Evolutionary conservation across 129 eudicot genomes (phyloP), one percentile per base, ranked within the genome.

Genomic region (Flaveria linearis): DNA sequence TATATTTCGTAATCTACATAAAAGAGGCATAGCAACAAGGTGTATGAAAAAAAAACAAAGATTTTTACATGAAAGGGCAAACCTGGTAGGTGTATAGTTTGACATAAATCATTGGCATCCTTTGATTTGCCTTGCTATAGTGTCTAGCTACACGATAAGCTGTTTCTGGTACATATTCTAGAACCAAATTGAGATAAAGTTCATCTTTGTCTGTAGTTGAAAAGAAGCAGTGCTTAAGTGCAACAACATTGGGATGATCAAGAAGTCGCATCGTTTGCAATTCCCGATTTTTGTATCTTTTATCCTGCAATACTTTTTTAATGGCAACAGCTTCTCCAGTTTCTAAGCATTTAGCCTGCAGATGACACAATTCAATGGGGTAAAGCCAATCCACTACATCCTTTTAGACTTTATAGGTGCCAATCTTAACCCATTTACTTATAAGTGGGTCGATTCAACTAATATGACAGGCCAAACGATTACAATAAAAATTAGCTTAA

Each of bases 31-130:
- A 73, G 23, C 56, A 69, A 33, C 69, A 58, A 47, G 69, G 25
- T 74, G 1, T 43, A 6, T 1, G 42, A 33, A 13, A 2, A 1
- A 1, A 45, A 43, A 47, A 13, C 16, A 47, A 3, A 47, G n/a
- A 47, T 13, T 43, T 43, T 58, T 50, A 55, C 36, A 33, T 73
- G 15, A 55, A 77, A 71, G 9, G 45, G 9, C 26, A 72, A 85
- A 91, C 97, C 97, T 91, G 96, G 81, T 91, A 91, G 5, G 96
- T 79, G 72, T 91, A 91, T 42, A 91, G 84, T 85, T 91, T 91
- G 76, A 91, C 92, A 80, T 88, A 87, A 36, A 91, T 85, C 80
- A 91, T 82, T 4, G 97, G 97, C 88, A 91, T 91, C 76, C 96
- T 83, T 79, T 89, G 96, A 80, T 78, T 91, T 82, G 87, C 76